phyloP scores from a whole-genome alignment of 1,284 basidiomycete species.

The Volvariella surrecta region DNA sequence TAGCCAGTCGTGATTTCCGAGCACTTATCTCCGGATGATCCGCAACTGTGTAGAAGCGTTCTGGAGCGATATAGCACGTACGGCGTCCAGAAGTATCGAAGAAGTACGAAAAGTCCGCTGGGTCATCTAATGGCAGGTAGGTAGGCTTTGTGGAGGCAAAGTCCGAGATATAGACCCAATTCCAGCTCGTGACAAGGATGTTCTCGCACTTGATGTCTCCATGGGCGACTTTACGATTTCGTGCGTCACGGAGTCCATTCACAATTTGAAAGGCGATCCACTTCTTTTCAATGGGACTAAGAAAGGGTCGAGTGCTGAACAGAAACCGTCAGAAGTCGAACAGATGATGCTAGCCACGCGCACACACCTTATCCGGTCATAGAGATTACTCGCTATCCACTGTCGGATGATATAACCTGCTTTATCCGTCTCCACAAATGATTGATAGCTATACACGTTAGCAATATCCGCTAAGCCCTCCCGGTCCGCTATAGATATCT shows the following conservation, averaged over 20 bases:
- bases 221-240: slow-evolving; percentile 81
- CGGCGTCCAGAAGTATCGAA: slow-evolving; percentile 93
- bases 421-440: slow-evolving; percentile 91
- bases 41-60: slow-evolving; percentile 84
- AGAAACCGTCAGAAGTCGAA: not conserved
- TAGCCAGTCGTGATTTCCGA: slow-evolving; percentile 43
- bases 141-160: slow-evolving; percentile 98
- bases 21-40: slow-evolving; percentile 62
- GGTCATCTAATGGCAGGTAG: slow-evolving; percentile 92
- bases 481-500: slow-evolving; percentile 59
- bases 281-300: slow-evolving; percentile 89
- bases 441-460: slow-evolving; percentile 87
- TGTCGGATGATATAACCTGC: slow-evolving; percentile 94
- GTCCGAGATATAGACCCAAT: slow-evolving; percentile 93
- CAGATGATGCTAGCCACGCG: not conserved
- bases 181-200: slow-evolving; percentile 93
- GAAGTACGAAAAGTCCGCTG: slow-evolving; percentile 96
- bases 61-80: slow-evolving; percentile 95
- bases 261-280: slow-evolving; percentile 97
- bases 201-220: slow-evolving; percentile 99
- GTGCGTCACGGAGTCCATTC: slow-evolving; percentile 76
- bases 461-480: slow-evolving; percentile 80
- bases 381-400: slow-evolving; percentile 92
- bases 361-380: slow-evolving; percentile 92
- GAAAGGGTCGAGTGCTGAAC: slow-evolving; percentile 87